Evolutionary conservation across 2,329 filamentous ascomycete species (phyloP), one percentile per base, ranked within the genome.

Genomic region (Fusarium compactum): DNA sequence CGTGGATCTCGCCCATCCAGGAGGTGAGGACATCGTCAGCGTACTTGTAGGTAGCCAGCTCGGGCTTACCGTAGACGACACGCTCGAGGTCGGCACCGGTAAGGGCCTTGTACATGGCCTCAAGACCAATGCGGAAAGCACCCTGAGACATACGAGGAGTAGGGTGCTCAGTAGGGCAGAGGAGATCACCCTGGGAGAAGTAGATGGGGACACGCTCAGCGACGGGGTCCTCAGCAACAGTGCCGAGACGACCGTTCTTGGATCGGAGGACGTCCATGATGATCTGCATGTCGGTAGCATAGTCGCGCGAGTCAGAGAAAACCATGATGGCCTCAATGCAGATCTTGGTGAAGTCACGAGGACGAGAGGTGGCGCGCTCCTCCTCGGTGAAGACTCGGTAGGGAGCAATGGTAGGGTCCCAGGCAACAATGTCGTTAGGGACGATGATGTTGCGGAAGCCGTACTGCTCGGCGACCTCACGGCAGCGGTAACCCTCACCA

Each of bases 231-330:
- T 72, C 68, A n/a, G 74, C 74, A 84, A 86, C 81, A 50, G 91
- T 93, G 34, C 94, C 95, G 11, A 97, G 78, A 52, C 92, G 86
- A 70, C 91, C 91, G 76, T 92, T 86, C 80, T 92, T 83, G 2
- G 93, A 94, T 50, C 96, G 85, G 5, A 97, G 83, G 14, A 97
- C 81, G 78, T 98, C 95, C 59, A 91, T 76, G 62, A 97, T 91
- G 74, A 97, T 84, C 78, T 95, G 91, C 15, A 89, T 88, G 78
- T 97, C 94, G 18, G 97, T 86, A 2, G 92, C 94, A 93, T 95
- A 98, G 83, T 97, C 94, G 62, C 95, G 89, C 5, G 95, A 94
- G 79, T 97, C 95, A 78, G 96, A 96, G 84, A 94, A 97, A 16
- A 97, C 92, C 77, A 97, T 91, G 34, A 97, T 88, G 12, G 93